Evolutionary conservation across 352 stramenopile genomes (phyloP), one percentile per base, ranked within the genome.

Genomic region (Phytophthora citricola): DNA sequence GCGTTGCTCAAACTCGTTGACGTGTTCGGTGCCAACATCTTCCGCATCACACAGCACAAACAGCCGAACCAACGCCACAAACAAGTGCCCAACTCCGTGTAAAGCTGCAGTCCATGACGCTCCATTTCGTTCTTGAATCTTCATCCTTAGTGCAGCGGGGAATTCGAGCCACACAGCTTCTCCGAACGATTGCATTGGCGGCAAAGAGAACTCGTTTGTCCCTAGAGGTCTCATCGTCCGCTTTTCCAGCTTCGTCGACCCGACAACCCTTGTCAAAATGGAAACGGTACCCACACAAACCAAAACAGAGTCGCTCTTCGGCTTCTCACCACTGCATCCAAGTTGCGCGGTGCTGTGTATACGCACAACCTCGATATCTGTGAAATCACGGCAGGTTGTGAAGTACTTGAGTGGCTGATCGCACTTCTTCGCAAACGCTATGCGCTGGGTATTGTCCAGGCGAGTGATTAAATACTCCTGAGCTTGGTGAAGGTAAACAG

Each of bases 161-260:
- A 98, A 73, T 71, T 99, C 97, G 12, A 99, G 73, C 98, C 97
- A 99, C 11, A 98, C 63, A 8, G 89, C 97, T 65, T 97, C 86
- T 6, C 94, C 98, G 44, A 97, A 96, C 52, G 89, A 95, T 76
- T 99, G 91, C 87, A 99, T 97, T 1, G 85, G 89, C 12, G 98
- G 97, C n/a, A 99, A 76, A 0, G 86, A 91, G 58, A 99, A 98
- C 59, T 98, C 93, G 47, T 89, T 93, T 27, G 83, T 78, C 49
- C 90, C 85, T 50, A 99, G 64, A 38, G 84, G 59, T 29, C 75
- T 66, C 73, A 92, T 84, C 14, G 83, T 89, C 11, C 75, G 73
- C 65, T 95, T 97, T 69, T 95, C 93, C 41, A 97, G 47, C 53
- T 96, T 83, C 26, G 74, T 83, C 39, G 87, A 97, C 36, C 94